Conservation (phyloP, 2,329 filamentous ascomycete species). For the Colletotrichum sp. region DNA sequence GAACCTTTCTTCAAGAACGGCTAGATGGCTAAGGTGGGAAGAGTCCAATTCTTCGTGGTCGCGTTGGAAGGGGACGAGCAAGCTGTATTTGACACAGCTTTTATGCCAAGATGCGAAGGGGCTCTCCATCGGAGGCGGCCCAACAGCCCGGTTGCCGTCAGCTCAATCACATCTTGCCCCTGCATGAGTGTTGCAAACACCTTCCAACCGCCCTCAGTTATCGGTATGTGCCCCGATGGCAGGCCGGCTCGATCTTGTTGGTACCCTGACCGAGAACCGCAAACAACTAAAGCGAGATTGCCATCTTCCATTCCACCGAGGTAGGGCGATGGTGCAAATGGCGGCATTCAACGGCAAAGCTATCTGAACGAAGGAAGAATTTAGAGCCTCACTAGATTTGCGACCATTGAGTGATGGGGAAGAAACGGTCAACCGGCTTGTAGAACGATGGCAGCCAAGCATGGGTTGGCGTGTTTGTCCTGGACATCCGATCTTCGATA, state of each 20-base stretch:
- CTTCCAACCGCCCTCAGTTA: background rate
- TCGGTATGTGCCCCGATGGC: background rate
- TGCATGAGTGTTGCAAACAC: background rate
- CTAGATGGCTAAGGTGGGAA: background rate
- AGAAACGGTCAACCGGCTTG: background rate
- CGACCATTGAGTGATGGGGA: background rate
- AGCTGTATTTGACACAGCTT: background rate
- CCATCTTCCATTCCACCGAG: background rate
- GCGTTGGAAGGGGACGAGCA: background rate
- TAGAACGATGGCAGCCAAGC: background rate
- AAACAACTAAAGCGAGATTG: background rate
- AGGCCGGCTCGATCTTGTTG: background rate
- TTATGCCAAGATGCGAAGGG: background rate
- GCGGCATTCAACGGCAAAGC: too few species aligned
- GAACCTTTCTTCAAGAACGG: background rate
- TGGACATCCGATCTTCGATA: background rate
- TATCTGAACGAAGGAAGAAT: too few species aligned
- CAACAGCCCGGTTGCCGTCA: background rate
- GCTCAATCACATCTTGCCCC: background rate
- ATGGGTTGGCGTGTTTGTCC: background rate
- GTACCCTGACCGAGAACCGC: background rate
- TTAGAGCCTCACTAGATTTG: background rate
- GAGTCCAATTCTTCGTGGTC: accelerated
- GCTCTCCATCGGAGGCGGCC: background rate
- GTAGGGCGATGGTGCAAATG: too few species aligned